phyloP scores from a whole-genome alignment of 768 basidiomycete species.

The Agrocybe chaxingu region DNA sequence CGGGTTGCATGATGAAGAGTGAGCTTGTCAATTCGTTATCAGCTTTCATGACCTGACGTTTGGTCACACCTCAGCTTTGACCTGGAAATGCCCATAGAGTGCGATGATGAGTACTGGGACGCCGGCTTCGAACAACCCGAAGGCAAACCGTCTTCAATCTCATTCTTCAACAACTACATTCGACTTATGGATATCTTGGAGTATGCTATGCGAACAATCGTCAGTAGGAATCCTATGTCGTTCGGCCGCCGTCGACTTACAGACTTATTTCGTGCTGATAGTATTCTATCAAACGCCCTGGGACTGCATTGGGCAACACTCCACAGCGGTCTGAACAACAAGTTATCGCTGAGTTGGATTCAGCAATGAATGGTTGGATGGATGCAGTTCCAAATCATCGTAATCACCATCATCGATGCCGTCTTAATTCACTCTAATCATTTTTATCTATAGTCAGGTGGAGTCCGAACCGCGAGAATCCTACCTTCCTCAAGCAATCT shows the following conservation, averaged over 20 bases:
- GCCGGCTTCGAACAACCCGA: constrained; percentile 61
- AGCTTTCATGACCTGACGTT: not conserved
- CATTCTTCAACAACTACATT: constrained; percentile 55
- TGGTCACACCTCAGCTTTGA: constrained; percentile 51
- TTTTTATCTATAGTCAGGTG: constrained; percentile 32
- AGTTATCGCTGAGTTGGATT: constrained; percentile 70
- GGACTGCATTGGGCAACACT: constrained; percentile 42
- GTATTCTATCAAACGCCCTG: constrained; percentile 73
- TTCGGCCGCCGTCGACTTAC: not conserved
- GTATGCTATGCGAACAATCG: constrained; percentile 57
- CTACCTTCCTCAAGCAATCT: constrained; percentile 52
- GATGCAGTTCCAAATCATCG: constrained; percentile 62
- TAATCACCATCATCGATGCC: constrained; percentile 12
- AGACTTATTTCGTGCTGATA: constrained; percentile 19
- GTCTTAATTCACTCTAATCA: not conserved
- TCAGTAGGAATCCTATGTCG: constrained; percentile 23
- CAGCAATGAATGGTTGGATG: constrained; percentile 76
- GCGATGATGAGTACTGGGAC: constrained; percentile 75
- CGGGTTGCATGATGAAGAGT: constrained; percentile 76
- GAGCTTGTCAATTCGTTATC: constrained; percentile 19
- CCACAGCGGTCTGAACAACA: constrained; percentile 55
- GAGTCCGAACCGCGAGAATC: constrained; percentile 35
- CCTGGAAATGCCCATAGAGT: constrained; percentile 58
- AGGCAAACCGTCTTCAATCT: constrained; percentile 48
- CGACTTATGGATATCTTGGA: constrained; percentile 60